Base-by-base conservation (phyloP, 768 basidiomycete species). In the Amanita muscaria region DNA sequence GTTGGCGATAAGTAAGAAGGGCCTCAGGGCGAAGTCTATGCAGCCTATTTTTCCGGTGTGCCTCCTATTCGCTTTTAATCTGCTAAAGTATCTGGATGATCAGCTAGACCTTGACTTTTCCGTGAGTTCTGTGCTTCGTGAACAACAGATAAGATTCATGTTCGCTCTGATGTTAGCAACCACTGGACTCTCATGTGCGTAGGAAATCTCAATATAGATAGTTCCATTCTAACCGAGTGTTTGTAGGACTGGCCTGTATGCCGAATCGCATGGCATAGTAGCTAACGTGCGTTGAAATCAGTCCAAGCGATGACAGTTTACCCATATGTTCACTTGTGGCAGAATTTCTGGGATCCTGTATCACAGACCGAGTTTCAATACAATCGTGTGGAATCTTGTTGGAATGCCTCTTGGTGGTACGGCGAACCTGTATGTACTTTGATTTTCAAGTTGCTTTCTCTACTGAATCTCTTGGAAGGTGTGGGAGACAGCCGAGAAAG, bases 231-330 rank as follows among this genome's bases (percentile, higher is more conserved):
- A 50, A 18, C 37, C 46, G 32, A 46, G 32, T 22, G 16, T 40
- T 23, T n/a, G 31, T 25, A 90, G 88, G 81, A 96, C 91, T 11
- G 92, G 92, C 2, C 71, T 94, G 3, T 76, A 89, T 56, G 85
- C 86, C 0, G 89, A 93, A 61, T 85, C 86, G 16, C 89, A 94
- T 59, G 91, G 91, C 10, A 90, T 96, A 36, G 76, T 96, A 18
- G 91, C 78, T 10, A 96, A 94, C 55, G 88, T 89, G 55, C 18
- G 75, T 54, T 34, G 22, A 22, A 27, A 3, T 40, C 14, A 16
- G 40, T 9, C 8, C 40, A 25, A 36, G 22, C 15, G 2, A 24
- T 21, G n/a, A 8, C 15, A 23, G 35, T 4, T 12, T 18, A 40
- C 30, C 49, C 10, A 49, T 21, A 22, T 29, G 27, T 14, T 36